Base-by-base conservation (phyloP, 2,329 filamentous ascomycete genomes). In the Sarocladium oryzae region DNA sequence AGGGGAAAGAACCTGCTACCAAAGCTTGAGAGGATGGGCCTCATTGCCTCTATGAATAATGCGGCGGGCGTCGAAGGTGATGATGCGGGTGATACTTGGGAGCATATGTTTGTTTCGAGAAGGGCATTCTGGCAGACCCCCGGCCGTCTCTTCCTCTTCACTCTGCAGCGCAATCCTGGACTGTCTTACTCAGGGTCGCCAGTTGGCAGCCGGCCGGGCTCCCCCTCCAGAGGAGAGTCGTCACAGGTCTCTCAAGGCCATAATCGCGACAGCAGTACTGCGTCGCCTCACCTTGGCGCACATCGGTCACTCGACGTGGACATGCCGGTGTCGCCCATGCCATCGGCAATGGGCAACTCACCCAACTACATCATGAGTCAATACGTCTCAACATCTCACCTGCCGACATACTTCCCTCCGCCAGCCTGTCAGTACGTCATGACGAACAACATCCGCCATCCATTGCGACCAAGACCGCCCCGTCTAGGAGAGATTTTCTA, bases 401-500 rank as follows among this genome's bases (percentile, higher is more conserved):
- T 96, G 2, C 91, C 92, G 2, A 96, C 90, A 0, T 96, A 90
- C 69, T 96, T 89, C 58, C 91, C 91, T 2, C 90, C 91, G 0
- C 76, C 86, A 2, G 89, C 93, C 1, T 71, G 89, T 8, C 88
- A 92, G 58, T 96, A 92, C 64, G 85, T 79, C 3, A 83, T 86
- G 55, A 91, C 88, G 2, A 83, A 89, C 63, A 80, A 85, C 53
- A 74, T 91, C 41, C 85, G 90, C 0, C 93, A 99, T 63, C 93
- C 93, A 0, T 73, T 95, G 37, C 83, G 93, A 0, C 86, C 89
- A 1, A 96, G 95, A 64, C 90, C 92, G 0, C 89, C 90, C 1
- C 84, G 88, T 2, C 90, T 95, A 75, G 90, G 90, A 13, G 89
- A 96, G 61, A 82, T 88, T 0, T 92, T 99, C 61, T 99, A 99